phyloP scores from a whole-genome alignment of 164 flowering plant species.

The Umbellularia californica region DNA sequence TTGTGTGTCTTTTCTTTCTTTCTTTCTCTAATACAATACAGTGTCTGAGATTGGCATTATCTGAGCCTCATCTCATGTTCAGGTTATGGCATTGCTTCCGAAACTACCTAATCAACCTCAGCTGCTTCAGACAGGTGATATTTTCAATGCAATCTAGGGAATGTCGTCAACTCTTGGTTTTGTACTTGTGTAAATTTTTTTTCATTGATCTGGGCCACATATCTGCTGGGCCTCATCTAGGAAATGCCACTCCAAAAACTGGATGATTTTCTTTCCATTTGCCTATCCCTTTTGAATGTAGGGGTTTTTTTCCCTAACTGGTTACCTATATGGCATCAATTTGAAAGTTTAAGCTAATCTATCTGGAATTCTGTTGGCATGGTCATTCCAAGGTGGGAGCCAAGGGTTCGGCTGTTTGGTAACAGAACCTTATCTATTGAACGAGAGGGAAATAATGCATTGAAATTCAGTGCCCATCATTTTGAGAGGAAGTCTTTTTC shows the following conservation, averaged over 20 bases:
- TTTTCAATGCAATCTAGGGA: neutral
- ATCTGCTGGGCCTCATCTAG: neutral
- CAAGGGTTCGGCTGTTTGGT: too few relatives aligned
- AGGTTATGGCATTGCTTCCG: constrained; percentile 81
- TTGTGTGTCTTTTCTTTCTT: neutral
- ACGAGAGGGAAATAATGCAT: too few relatives aligned
- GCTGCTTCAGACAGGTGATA: constrained; percentile 84
- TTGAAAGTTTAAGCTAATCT: neutral
- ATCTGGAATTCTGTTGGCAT: too few relatives aligned
- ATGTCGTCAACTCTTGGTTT: neutral
- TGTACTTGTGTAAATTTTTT: neutral
- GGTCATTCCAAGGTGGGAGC: too few relatives aligned
- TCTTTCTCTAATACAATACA: neutral
- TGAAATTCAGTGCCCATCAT: too few relatives aligned
- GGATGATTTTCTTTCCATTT: neutral
- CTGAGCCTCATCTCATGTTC: constrained; percentile 9
- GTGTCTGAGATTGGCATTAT: neutral
- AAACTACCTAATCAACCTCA: constrained; percentile 84
- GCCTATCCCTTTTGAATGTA: neutral
- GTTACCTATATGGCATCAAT: neutral
- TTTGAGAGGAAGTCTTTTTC: too few relatives aligned
- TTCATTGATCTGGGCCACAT: neutral
- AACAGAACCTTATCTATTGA: too few relatives aligned
- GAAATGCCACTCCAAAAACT: neutral
- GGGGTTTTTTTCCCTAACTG: neutral